phyloP scores from a whole-genome alignment of 371 early-diverging fungal genomes.

The Thermomucor indicae-seudaticae region DNA sequence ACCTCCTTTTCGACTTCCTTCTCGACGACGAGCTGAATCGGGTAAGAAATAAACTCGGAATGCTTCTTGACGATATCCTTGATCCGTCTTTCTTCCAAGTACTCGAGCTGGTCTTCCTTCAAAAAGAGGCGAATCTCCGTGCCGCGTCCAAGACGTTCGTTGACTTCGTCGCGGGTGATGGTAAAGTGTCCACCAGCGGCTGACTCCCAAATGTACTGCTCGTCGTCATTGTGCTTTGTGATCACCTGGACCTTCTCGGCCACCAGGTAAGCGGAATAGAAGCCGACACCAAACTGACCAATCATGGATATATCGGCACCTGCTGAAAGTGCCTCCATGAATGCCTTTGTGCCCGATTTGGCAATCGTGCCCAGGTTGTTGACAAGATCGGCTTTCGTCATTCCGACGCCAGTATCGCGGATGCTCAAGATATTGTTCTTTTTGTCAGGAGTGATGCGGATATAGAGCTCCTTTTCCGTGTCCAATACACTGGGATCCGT shows the following conservation, averaged over 20 bases:
- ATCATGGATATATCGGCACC: conserved; percentile 65
- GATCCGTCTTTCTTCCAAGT: conserved; percentile 50
- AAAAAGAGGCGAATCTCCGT: conserved; percentile 78
- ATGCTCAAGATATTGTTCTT: conserved; percentile 63
- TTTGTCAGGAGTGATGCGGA: conserved; percentile 60
- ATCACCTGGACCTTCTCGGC: conserved; percentile 83
- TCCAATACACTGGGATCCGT: conserved; percentile 52
- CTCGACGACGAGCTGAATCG: conserved; percentile 46
- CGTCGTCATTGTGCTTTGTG: conserved; percentile 70
- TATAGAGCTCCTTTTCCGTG: conserved; percentile 53
- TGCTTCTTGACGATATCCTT: conserved; percentile 75
- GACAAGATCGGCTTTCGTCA: conserved; percentile 82
- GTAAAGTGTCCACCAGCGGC: conserved; percentile 64
- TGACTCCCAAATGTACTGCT: conserved; percentile 78
- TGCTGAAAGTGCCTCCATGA: conserved; percentile 48
- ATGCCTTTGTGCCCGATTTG: conserved; percentile 64
- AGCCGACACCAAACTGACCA: conserved; percentile 95
- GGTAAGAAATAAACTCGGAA: conserved; percentile 77
- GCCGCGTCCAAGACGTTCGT: conserved; percentile 64
- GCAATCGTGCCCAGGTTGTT: conserved; percentile 88
- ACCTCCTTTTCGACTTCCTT: conserved; percentile 82
- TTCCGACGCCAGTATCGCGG: conserved; percentile 86
- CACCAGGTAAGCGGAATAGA: conserved; percentile 82
- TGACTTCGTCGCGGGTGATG: conserved; percentile 69
- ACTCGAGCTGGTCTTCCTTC: conserved; percentile 71